Evolutionary conservation across 352 stramenopile species (phyloP).

Genomic region (Phytopythium chamaehyphon): DNA sequence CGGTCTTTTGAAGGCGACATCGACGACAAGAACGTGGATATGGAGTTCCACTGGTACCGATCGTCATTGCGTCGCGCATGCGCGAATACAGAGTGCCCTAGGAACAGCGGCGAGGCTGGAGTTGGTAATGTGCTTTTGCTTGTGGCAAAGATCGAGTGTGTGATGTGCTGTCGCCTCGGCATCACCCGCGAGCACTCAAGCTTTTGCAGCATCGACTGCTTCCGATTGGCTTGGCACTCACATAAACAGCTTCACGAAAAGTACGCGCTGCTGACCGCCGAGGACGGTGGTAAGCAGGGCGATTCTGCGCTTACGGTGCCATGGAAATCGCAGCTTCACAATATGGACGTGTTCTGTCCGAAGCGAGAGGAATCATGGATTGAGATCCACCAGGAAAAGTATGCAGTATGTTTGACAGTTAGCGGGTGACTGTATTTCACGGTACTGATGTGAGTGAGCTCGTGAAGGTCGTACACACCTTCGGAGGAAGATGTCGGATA

Average conservation of each 20-base stretch:
- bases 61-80: constrained; percentile 52
- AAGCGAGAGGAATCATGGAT: constrained; percentile 51
- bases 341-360: constrained; percentile 54
- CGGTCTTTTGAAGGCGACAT: constrained; percentile 64
- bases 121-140: constrained; percentile 66
- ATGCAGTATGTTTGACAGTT: constrained; percentile 2
- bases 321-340: constrained; percentile 59
- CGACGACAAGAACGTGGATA: constrained; percentile 63
- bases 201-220: constrained; percentile 69
- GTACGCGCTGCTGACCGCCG: constrained; percentile 17
- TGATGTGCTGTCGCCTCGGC: constrained; percentile 57
- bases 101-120: constrained; percentile 34
- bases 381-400: constrained; percentile 68
- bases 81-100: constrained; percentile 54
- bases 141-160: constrained; percentile 69
- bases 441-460: neutral
- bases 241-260: constrained; percentile 63
- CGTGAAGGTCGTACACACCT: constrained; percentile 55
- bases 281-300: neutral
- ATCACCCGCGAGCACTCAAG: constrained; percentile 64
- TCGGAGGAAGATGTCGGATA: constrained; percentile 65
- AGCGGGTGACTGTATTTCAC: neutral
- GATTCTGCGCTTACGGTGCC: constrained; percentile 18
- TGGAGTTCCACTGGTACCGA: constrained; percentile 69
- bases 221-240: constrained; percentile 56